Base-by-base conservation (phyloP, 495 filamentous ascomycete genomes). In the Penicillium waksmanii region DNA sequence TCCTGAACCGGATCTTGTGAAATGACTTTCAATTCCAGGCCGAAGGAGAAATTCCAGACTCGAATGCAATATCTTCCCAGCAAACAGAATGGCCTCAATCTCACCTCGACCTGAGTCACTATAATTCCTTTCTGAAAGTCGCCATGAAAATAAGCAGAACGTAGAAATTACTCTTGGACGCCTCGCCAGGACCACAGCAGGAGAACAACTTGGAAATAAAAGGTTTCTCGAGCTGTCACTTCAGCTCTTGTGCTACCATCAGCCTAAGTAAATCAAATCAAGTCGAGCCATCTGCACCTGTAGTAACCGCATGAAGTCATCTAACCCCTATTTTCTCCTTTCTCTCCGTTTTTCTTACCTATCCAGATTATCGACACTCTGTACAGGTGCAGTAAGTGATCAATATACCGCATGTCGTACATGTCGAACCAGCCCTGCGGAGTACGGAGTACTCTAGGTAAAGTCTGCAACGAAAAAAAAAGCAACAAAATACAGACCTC, bases 171-270 rank as follows among this genome's bases (percentile, higher is more conserved):
- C 2, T 10, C 21, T 51, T 17, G 48, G 48, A 34, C 19, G 48
- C 31, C 36, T 40, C 11, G 8, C 27, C 27, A 38, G 12, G 12
- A 11, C 11, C 36, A 38, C 36, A 38, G 13, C 36, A 38, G 11
- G 27, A 31, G 27, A 31, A 31, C 36, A 38, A 38, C 11, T 4
- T 12, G 3, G 3, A 5, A 38, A 17, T 44, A 44, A 19, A 44
- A 18, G 17, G 17, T 5, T 44, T 17, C 21, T 27, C 57, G 31
- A 53, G 48, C 19, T 57, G 54, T 47, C 56, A 44, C 19, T 47
- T 66, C 59, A 62, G 59, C 63, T 55, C 40, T 51, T 60, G 56
- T 62, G 52, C 53, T 7, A 66, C 63, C 55, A 44, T 59, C 49
- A 57, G 55, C 55, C 5, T 2, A 13, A n/a, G 12, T 38, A 36